Conservation (phyloP, 1,284 basidiomycete species). For the Microbotryum saponariae region DNA sequence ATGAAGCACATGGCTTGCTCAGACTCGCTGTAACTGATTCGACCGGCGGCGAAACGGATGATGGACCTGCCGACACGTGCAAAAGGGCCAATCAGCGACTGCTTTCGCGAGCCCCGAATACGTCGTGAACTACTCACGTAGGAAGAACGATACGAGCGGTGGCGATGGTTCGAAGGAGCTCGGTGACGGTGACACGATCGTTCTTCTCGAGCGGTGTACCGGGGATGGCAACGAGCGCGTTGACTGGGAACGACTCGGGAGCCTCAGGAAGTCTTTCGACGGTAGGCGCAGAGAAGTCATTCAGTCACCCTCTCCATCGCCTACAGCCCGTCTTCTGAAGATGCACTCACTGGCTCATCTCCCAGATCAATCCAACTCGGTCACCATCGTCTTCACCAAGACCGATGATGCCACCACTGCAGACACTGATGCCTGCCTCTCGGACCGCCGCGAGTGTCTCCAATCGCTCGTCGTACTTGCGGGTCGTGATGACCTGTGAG, state of each 20-base stretch:
- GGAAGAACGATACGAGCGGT: slow-evolving; percentile 90
- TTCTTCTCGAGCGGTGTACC: slow-evolving; percentile 54
- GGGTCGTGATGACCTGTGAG: slow-evolving; percentile 79
- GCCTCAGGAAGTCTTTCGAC: slow-evolving; percentile 74
- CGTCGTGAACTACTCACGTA: slow-evolving; percentile 35
- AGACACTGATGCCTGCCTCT: slow-evolving; percentile 92
- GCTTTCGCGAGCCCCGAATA: background rate
- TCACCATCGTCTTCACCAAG: slow-evolving; percentile 86
- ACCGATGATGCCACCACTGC: slow-evolving; percentile 92
- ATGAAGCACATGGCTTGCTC: slow-evolving; percentile 98
- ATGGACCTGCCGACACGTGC: slow-evolving; percentile 55
- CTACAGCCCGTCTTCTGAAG: background rate
- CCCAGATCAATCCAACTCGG: slow-evolving; percentile 87
- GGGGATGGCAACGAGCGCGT: slow-evolving; percentile 67
- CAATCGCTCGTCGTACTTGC: slow-evolving; percentile 88
- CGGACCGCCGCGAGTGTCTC: slow-evolving; percentile 83
- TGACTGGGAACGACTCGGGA: slow-evolving; percentile 97
- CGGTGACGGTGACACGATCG: slow-evolving; percentile 65
- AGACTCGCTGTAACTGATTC: slow-evolving; percentile 79
- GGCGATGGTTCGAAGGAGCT: slow-evolving; percentile 85
- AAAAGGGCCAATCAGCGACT: background rate
- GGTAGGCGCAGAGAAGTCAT: too few relatives aligned
- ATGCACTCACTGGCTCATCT: slow-evolving; percentile 68
- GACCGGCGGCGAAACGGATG: slow-evolving; percentile 87
- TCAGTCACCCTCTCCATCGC: background rate